Evolutionary conservation across 257 asterid genomes (phyloP), one percentile per base, ranked within the genome.

Genomic region (Cordia subcordata): DNA sequence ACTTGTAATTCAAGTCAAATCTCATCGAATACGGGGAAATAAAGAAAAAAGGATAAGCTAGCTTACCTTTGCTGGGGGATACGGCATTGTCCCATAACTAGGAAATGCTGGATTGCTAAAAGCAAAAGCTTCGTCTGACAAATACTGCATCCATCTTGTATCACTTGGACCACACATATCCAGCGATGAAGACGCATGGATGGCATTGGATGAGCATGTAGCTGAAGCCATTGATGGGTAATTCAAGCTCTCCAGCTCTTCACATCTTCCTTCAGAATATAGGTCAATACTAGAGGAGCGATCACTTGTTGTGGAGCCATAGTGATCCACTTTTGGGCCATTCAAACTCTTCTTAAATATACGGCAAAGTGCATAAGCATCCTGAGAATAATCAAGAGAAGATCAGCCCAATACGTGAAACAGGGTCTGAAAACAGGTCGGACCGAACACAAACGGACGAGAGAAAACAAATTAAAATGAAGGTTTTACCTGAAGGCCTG

Each of bases 361-460:
- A 1, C 99, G 92, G 57, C 97, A 93, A 61, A 93, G 92, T 5
- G 99, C 99, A 63, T 93, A 93, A 1, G 95, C 90, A 66, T 89
- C 99, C 99, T 93, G 63, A 52, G 37, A 49, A 10, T 3, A 52
- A 20, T 52, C n/a, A n/a, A n/a, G n/a, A n/a, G n/a, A n/a, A n/a
- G n/a, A n/a, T n/a, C n/a, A n/a, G n/a, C n/a, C n/a, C n/a, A n/a
- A n/a, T n/a, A n/a, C n/a, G n/a, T n/a, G n/a, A n/a, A n/a, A n/a
- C n/a, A n/a, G n/a, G n/a, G n/a, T n/a, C n/a, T n/a, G n/a, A n/a
- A n/a, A n/a, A n/a, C n/a, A n/a, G n/a, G n/a, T n/a, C n/a, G n/a
- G n/a, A n/a, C n/a, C n/a, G n/a, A n/a, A n/a, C n/a, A n/a, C n/a
- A n/a, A n/a, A n/a, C n/a, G n/a, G n/a, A n/a, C n/a, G n/a, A n/a